These are phyloP conservation scores for Fusarium albidum DNA, from an alignment of 2,329 filamentous ascomycete species.

Conservation along the genomic window DNA sequence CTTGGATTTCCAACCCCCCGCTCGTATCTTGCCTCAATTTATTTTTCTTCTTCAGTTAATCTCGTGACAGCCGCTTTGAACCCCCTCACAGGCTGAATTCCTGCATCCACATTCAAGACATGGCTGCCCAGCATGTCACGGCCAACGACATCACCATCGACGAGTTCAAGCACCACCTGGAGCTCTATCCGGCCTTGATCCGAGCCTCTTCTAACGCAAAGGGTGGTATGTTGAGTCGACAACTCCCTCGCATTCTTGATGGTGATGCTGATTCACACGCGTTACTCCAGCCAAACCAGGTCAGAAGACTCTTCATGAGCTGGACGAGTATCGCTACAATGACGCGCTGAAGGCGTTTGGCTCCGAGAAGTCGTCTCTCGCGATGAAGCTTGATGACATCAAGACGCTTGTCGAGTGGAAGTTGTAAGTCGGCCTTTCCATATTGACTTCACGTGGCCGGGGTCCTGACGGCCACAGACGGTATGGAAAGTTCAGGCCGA, in stretches of 20 bases:
- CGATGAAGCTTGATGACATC: slow-evolving; percentile 66
- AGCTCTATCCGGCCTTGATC: slow-evolving; percentile 51
- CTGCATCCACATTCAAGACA: slow-evolving; percentile 1
- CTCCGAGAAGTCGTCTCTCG: slow-evolving; percentile 41
- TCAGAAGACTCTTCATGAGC: slow-evolving; percentile 60
- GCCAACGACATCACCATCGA: slow-evolving; percentile 39
- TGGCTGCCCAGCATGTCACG: slow-evolving; percentile 25
- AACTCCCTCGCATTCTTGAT: neutral
- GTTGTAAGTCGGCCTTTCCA: slow-evolving; percentile 58
- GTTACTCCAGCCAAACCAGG: slow-evolving; percentile 53
- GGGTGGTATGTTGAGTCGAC: slow-evolving; percentile 46
- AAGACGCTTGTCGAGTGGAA: slow-evolving; percentile 74
- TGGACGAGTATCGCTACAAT: slow-evolving; percentile 69
- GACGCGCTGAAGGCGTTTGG: slow-evolving; percentile 59
- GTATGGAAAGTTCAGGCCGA: slow-evolving; percentile 70
- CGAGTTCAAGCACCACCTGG: slow-evolving; percentile 48
- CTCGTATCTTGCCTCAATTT: no score
- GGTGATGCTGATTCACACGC: slow-evolving; percentile 7
- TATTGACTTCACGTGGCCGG: neutral
- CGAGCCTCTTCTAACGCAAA: slow-evolving; percentile 55
- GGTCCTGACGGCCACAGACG: slow-evolving; percentile 52
- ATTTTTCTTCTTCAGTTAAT: no score
- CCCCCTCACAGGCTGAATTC: no score
- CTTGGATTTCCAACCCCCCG: no score
- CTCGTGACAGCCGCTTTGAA: no score